Percentiles rank a stretch among this genome's conserved stretches.
Evolutionary conservation across 2,329 filamentous ascomycete species (phyloP).

Genomic region (Annulohypoxylon truncatum): DNA sequence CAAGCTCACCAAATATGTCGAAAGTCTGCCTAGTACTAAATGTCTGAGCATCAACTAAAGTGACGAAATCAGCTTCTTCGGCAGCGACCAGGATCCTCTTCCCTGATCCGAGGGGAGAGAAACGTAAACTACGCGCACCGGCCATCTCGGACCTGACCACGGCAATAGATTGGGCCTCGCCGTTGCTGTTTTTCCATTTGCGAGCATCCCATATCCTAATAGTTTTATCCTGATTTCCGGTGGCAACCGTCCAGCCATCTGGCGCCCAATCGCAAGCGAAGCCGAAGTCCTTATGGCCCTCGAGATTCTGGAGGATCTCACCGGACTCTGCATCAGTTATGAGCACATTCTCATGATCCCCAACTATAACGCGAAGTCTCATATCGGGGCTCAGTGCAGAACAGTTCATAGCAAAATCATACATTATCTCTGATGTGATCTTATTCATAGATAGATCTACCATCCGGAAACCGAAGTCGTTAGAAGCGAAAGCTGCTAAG

Average conservation of each 20-base stretch:
- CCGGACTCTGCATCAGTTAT: slow-evolving; percentile 78
- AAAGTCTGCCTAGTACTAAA: slow-evolving; percentile 75
- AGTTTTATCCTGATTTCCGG: slow-evolving; percentile 79
- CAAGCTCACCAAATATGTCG: slow-evolving; percentile 81
- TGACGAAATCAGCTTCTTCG: slow-evolving; percentile 80
- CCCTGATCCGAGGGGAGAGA: slow-evolving; percentile 77
- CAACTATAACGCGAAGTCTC: slow-evolving; percentile 77
- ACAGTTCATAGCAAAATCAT: slow-evolving; percentile 76
- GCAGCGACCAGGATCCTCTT: slow-evolving; percentile 75
- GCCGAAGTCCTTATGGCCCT: slow-evolving; percentile 75
- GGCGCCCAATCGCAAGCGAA: slow-evolving; percentile 86
- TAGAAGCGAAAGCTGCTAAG: slow-evolving; percentile 70
- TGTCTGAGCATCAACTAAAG: slow-evolving; percentile 74
- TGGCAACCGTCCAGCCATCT: slow-evolving; percentile 80
- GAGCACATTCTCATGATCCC: slow-evolving; percentile 72
- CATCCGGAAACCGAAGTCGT: slow-evolving; percentile 69
- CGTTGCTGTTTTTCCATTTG: slow-evolving; percentile 69
- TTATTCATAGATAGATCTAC: slow-evolving; percentile 69
- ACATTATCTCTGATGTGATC: slow-evolving; percentile 65
- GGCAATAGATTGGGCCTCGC: slow-evolving; percentile 59
- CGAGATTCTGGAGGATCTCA: slow-evolving; percentile 65
- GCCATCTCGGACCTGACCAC: slow-evolving; percentile 74
- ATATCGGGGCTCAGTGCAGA: slow-evolving; percentile 77
- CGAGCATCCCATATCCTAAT: slow-evolving; percentile 83
- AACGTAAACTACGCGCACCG: slow-evolving; percentile 74